Base-by-base conservation (phyloP, 768 basidiomycete species). In the Boletus vermiculosoides region DNA sequence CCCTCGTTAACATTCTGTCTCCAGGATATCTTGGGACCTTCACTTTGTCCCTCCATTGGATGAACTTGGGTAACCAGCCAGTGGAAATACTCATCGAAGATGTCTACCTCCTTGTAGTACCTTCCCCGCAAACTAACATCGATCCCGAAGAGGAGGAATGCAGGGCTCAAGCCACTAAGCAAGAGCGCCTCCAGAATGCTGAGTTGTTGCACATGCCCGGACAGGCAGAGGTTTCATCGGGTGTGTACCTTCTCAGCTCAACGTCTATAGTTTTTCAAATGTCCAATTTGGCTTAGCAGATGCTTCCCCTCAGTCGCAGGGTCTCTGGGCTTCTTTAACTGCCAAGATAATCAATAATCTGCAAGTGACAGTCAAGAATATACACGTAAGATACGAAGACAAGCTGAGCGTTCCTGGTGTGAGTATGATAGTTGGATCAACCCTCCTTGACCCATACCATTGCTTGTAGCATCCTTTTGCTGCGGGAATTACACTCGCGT, bases 311-410 rank as follows among this genome's bases (percentile, higher is more conserved):
- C 86, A 92, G 66, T 85, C 88, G n/a, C 90, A 94, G 74, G 88
- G 90, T 9, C 82, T 96, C 58, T 76, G 91, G 65, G 81, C 90
- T 44, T 92, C 93, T 18, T 75, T 98, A 46, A 84, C 88, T 42
- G 82, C 88, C 45, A 97, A 96, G 69, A 83, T 98, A 55, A 84
- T 98, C 61, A 96, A 98, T 74, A 99, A 99, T 68, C 73, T 98
- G 25, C 97, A 99, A 76, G 85, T 98, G 25, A 94, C 93, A 13
- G 85, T 98, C 57, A 92, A 89, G 74, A 96, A 97, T 64, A 92
- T 99, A 44, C 97, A 99, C 70, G 74, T 98, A 45, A 88, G 97
- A 51, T 99, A 98, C 66, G 97, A 99, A 73, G 97, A 99, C 75
- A 88, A 87, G 49, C 71, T 94, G 64, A 97, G 93, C 64, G 93